Evolutionary conservation across 2,329 filamentous ascomycete species (phyloP).

Genomic region (Diaporthe citrichinensis): DNA sequence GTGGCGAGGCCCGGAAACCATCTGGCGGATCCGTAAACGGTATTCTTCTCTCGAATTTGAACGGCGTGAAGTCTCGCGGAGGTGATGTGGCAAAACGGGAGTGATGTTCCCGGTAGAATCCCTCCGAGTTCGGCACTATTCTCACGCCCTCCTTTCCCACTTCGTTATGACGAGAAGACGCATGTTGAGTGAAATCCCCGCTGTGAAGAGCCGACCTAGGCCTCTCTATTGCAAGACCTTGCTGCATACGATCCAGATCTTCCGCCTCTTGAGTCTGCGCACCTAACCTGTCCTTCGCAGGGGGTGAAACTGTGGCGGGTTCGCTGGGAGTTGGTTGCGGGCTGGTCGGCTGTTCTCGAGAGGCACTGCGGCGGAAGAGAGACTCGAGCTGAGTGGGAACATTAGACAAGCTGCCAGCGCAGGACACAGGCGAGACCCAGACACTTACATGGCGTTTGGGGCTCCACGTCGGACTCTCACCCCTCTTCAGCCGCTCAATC

Average conservation of each 20-base stretch:
- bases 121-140: conserved; percentile 19
- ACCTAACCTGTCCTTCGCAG: conserved; percentile 61
- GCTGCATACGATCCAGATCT: conserved; percentile 60
- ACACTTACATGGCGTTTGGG: conserved; percentile 71
- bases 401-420: conserved; percentile 35
- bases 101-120: conserved; percentile 43
- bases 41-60: conserved; percentile 56
- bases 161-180: conserved; percentile 45
- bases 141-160: conserved; percentile 42
- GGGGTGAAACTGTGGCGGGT: conserved; percentile 59
- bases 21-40: conserved; percentile 44
- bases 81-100: conserved; percentile 71
- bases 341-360: conserved; percentile 54
- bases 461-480: conserved; percentile 82
- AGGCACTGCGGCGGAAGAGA: conserved; percentile 53
- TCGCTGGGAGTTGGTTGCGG: conserved; percentile 53
- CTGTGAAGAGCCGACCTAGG: conserved; percentile 83
- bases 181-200: conserved; percentile 73
- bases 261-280: conserved; percentile 49
- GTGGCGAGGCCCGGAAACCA: conserved; percentile 62
- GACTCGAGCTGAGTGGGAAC: conserved; percentile 55
- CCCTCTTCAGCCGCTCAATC: conserved; percentile 87
- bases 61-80: conserved; percentile 64
- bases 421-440: background rate
- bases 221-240: conserved; percentile 79